Percentiles rank a stretch among this genome's conserved stretches.
phyloP scores from a whole-genome alignment of 1,139 yeast genomes.

The Arxiozyma telluris region DNA sequence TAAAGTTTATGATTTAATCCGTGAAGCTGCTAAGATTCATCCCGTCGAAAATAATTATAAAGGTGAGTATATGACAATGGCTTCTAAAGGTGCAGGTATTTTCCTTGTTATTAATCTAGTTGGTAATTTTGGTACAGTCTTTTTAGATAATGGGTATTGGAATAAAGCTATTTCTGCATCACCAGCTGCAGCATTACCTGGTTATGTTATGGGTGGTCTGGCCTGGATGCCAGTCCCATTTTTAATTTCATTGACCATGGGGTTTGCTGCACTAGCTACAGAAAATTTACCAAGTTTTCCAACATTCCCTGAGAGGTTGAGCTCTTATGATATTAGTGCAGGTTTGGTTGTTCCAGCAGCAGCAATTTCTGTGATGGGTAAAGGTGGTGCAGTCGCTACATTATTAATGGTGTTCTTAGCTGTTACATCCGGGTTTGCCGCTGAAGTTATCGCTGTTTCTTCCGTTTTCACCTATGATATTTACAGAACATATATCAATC shows the following conservation, averaged over 20 bases:
- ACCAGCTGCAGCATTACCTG: slow-evolving; percentile 82
- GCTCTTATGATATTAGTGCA: slow-evolving; percentile 60
- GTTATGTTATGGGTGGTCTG: slow-evolving; percentile 81
- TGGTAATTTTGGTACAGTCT: slow-evolving; percentile 85
- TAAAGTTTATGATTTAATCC: slow-evolving; percentile 60
- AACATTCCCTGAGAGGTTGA: slow-evolving; percentile 59
- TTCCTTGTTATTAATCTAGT: slow-evolving; percentile 76
- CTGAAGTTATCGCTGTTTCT: slow-evolving; percentile 81
- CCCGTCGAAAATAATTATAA: slow-evolving; percentile 68
- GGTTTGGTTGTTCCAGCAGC: slow-evolving; percentile 84
- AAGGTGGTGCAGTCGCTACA: slow-evolving; percentile 78
- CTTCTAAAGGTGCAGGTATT: slow-evolving; percentile 68
- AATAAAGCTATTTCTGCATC: slow-evolving; percentile 82
- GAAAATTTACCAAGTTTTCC: slow-evolving; percentile 66
- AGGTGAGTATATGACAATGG: slow-evolving; percentile 75
- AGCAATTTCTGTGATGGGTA: slow-evolving; percentile 75
- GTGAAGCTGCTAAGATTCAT: slow-evolving; percentile 43
- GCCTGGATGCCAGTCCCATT: slow-evolving; percentile 90
- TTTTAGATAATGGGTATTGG: slow-evolving; percentile 84
- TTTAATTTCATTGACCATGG: slow-evolving; percentile 74
- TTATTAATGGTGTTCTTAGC: slow-evolving; percentile 76
- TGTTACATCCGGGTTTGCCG: slow-evolving; percentile 72
- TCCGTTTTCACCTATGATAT: slow-evolving; percentile 79
- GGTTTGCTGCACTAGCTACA: slow-evolving; percentile 66
- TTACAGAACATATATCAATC: slow-evolving; percentile 71